These are phyloP conservation scores for Sarocladiaceae sp. DNA, from an alignment of 2,329 filamentous ascomycete genomes.

Conservation along the genomic window DNA sequence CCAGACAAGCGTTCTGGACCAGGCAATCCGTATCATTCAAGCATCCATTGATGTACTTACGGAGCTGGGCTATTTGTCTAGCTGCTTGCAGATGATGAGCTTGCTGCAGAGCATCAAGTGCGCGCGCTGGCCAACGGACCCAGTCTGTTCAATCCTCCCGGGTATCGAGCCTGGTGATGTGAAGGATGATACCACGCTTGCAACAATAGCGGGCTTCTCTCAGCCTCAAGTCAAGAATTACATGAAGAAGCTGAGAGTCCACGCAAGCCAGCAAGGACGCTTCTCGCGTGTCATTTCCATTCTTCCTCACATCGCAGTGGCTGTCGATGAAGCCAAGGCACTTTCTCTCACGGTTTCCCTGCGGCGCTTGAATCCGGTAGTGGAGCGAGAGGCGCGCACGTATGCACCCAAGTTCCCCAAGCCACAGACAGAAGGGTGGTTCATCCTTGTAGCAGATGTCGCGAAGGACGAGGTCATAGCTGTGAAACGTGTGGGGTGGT, in stretches of 20 bases:
- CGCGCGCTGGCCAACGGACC: slow-evolving; percentile 83
- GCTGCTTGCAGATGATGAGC: slow-evolving; percentile 74
- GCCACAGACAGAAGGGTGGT: slow-evolving; percentile 90
- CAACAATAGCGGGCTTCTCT: slow-evolving; percentile 35
- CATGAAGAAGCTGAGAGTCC: slow-evolving; percentile 47
- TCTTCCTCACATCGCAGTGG: slow-evolving; percentile 66
- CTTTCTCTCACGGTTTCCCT: slow-evolving; percentile 60
- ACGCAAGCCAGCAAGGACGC: slow-evolving; percentile 35
- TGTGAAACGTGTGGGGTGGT: slow-evolving; percentile 82
- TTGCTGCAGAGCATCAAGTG: slow-evolving; percentile 91
- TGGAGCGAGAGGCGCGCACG: slow-evolving; percentile 66
- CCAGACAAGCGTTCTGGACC: slow-evolving; percentile 83
- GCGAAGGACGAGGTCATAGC: slow-evolving; percentile 73
- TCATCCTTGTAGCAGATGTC: slow-evolving; percentile 70
- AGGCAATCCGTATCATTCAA: slow-evolving; percentile 94
- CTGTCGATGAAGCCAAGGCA: slow-evolving; percentile 56
- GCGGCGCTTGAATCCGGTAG: slow-evolving; percentile 61
- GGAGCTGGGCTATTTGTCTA: slow-evolving; percentile 78
- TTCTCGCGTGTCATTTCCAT: slow-evolving; percentile 57
- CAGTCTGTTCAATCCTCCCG: slow-evolving; percentile 74
- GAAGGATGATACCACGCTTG: slow-evolving; percentile 38
- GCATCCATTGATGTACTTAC: slow-evolving; percentile 91
- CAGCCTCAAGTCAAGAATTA: slow-evolving; percentile 36
- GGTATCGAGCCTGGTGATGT: slow-evolving; percentile 50
- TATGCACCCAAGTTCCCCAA: slow-evolving; percentile 91